Evolutionary conservation across 2,329 filamentous ascomycete species (phyloP), one percentile per base, ranked within the genome.

Genomic region (Trichoderma koningii): DNA sequence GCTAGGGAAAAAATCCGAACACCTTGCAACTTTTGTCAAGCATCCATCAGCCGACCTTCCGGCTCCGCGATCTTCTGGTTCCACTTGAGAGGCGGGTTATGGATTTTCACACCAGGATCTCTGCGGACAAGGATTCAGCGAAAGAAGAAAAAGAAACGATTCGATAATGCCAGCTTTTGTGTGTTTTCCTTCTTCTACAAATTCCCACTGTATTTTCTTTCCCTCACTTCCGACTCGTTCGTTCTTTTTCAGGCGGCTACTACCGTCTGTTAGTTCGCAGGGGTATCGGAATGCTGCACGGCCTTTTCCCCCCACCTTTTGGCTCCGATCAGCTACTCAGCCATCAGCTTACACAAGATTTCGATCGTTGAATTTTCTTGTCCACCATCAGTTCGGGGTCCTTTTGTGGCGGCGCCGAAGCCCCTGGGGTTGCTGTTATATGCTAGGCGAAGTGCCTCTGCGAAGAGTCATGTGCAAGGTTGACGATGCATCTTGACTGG

Each of bases 241-340:
- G 26, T 41, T 59, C 45, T 23, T 30, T 45, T 26, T n/a, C n/a
- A 19, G 50, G 57, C 47, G 21, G 34, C 57, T 19, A 51, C 44
- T 17, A 28, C 34, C 34, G 34, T 38, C 34, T 30, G 3, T 28
- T 41, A 38, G 57, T 23, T 4, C 34, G 59, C 59, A 63, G 59
- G 59, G 59, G 59, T 63, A 63, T 63, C 59, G 59, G 59, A 63
- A 63, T 26, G 59, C 59, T 63, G 14, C 26, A 38, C 34, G 12
- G 12, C 4, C 60, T n/a, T n/a, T n/a, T 19, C 34, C 59, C 60
- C 60, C 48, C 60, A 30, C 23, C 34, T 44, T 30, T 50, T 14
- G 12, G 34, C 9, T 38, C 14, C 21, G 14, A 52, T 26, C 47
- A 52, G 34, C 21, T 51, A 23, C 47, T 42, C 57, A 45, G 57